Base-by-base conservation (phyloP, 1,284 basidiomycete species). In the Spongiforma sp. region DNA sequence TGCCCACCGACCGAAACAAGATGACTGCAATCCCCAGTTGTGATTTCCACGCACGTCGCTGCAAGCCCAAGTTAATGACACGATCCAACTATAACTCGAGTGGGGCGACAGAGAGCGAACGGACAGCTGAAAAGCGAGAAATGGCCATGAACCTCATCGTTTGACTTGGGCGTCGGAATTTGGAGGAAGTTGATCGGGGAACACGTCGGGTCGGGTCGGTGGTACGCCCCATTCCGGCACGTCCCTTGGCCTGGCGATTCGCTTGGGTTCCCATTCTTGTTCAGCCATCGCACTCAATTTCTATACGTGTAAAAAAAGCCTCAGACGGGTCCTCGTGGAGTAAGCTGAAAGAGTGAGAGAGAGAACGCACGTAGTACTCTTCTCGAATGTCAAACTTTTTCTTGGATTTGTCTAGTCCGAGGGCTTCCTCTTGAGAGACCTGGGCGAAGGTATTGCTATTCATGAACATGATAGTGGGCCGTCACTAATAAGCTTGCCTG, bases 341-440 rank as follows among this genome's bases (percentile, higher is more conserved):
- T 6, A 12, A 59, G 11, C 50, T 21, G 7, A n/a, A 39, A 37
- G 15, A 33, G 53, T 28, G 7, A 24, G 30, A 53, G 36, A 43
- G 26, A 89, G 28, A 30, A 52, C 94, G 78, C 80, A 96, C 95
- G 75, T 92, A 99, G 79, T 99, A 99, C 77, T 98, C 97, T 77
- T 98, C 96, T 57, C 94, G 81, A 30, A 98, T 91, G 77, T 99
- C 96, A 64, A 99, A 89, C 81, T 89, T 92, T 80, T 93, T 93
- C 77, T 93, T 84, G 57, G 90, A 87, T 79, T 86, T 89, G 68
- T 89, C 86, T 78, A 98, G 84, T 6, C 90, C 87, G 53, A 98
- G 82, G 71, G 94, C 93, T 71, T 98, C 90, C 77, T 98, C 93
- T 71, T 90, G 91, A 37, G 86, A 85, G 37, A 99, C 78, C 88